Percentiles rank a stretch among this genome's conserved stretches.
These are phyloP conservation scores for Panicum miliaceum DNA, from an alignment of 176 grass and related monocot species.

Conservation along the genomic window DNA sequence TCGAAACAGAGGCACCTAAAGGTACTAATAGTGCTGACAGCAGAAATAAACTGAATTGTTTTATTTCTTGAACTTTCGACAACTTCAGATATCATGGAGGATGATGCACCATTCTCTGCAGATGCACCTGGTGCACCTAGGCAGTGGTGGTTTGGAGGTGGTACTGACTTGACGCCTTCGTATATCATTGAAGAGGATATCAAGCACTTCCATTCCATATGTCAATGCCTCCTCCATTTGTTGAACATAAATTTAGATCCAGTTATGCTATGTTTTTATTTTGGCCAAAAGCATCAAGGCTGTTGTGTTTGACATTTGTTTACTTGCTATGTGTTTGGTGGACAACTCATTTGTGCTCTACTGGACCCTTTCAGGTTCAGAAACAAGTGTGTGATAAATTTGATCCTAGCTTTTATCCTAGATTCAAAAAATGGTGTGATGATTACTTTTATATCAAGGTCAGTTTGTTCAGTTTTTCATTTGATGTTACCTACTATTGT, in stretches of 20 bases:
- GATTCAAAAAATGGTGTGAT: slow-evolving; percentile 99
- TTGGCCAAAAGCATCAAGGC: not conserved
- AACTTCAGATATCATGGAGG: not conserved
- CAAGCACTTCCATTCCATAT: slow-evolving; percentile 87
- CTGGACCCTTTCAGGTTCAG: slow-evolving; percentile 61
- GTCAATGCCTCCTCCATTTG: slow-evolving; percentile 1
- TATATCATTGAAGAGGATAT: slow-evolving; percentile 98
- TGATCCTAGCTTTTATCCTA: slow-evolving; percentile 84
- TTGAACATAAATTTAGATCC: not conserved
- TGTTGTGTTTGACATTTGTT: not conserved
- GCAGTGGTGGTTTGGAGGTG: slow-evolving; percentile 99
- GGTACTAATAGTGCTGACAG: slow-evolving; percentile 48
- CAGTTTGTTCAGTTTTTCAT: slow-evolving; percentile 1
- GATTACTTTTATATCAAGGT: slow-evolving; percentile 99
- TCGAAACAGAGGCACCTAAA: slow-evolving; percentile 84
- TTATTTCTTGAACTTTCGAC: not conserved
- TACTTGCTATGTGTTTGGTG: not conserved
- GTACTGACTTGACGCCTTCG: slow-evolving; percentile 93
- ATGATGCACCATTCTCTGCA: slow-evolving; percentile 56
- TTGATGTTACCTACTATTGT: not conserved
- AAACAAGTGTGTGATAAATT: slow-evolving; percentile 82
- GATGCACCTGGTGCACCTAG: slow-evolving; percentile 87
- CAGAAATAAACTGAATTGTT: not conserved
- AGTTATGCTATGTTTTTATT: not conserved
- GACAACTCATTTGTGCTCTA: not conserved